These are phyloP conservation scores for Entelexis sorbosivorans DNA, from an alignment of 1,139 yeast species.

Conservation along the genomic window DNA sequence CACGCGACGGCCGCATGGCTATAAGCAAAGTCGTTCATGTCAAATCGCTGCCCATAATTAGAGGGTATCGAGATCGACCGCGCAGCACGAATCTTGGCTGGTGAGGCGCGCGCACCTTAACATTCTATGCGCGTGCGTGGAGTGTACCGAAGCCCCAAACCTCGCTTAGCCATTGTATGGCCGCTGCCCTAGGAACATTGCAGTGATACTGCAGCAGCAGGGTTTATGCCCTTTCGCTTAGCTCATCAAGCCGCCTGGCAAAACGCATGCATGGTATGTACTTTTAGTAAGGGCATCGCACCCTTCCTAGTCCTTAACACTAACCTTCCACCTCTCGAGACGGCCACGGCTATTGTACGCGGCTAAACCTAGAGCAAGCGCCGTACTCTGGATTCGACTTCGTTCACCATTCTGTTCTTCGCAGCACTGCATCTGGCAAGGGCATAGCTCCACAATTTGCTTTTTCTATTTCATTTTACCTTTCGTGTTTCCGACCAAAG, in stretches of 20 bases:
- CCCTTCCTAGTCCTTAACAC: background rate
- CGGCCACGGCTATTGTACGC: background rate
- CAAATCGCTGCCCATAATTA: too few species aligned
- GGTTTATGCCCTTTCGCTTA: constrained; percentile 3
- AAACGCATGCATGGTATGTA: background rate
- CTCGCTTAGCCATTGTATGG: constrained; percentile 4
- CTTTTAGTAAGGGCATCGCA: background rate
- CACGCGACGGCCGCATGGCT: too few species aligned
- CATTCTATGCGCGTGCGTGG: background rate
- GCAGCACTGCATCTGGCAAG: background rate
- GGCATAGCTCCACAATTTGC: constrained; percentile 3
- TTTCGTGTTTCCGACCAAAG: background rate
- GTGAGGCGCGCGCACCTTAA: background rate
- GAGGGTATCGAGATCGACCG: too few species aligned
- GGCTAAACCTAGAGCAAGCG: background rate
- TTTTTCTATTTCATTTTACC: constrained; percentile 5
- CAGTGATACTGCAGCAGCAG: constrained; percentile 1
- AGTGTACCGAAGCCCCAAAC: background rate
- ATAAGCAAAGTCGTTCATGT: too few species aligned
- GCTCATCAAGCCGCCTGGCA: background rate
- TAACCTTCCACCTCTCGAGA: background rate
- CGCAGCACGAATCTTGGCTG: background rate
- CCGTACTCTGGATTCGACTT: background rate
- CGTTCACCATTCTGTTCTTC: background rate
- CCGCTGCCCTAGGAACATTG: constrained; percentile 1